A percentile compares a stretch with the other conserved stretches of the same genome.
Evolutionary conservation across 2,329 filamentous ascomycete species (phyloP).

Genomic region (Dothideomycetes sp.): DNA sequence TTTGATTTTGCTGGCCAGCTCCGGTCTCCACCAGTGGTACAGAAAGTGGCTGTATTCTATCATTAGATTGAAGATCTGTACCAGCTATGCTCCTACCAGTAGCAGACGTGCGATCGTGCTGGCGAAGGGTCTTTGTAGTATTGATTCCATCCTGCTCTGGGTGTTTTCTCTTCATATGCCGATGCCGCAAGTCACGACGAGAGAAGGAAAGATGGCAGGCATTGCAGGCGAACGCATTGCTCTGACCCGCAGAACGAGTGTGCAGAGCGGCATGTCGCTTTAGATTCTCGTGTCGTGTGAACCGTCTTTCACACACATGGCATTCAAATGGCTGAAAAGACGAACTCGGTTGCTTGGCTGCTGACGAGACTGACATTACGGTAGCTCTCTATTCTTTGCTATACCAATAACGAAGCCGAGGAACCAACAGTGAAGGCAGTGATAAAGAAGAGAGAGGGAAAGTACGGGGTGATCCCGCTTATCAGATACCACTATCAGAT

Average conservation of each 20-base stretch:
- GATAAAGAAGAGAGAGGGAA: no score
- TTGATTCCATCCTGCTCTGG: conserved; percentile 15
- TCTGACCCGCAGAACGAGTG: no score
- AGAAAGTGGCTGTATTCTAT: no score
- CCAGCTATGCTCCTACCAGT: not conserved
- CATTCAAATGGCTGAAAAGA: conserved; percentile 30
- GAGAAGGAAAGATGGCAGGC: conserved; percentile 31
- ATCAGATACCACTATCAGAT: no score
- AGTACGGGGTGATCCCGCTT: no score
- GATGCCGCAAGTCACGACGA: conserved; percentile 27
- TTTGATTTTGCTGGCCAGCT: no score
- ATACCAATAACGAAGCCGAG: no score
- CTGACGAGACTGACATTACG: no score
- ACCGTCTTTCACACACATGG: conserved; percentile 25
- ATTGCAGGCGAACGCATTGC: conserved; percentile 25
- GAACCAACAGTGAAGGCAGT: no score
- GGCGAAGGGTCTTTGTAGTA: conserved; percentile 1
- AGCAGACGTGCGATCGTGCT: not conserved
- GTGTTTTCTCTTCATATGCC: conserved; percentile 33
- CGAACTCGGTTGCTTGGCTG: no score
- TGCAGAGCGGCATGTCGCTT: conserved; percentile 32
- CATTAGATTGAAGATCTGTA: not conserved
- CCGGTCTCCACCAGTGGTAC: no score
- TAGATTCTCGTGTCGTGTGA: conserved; percentile 30
- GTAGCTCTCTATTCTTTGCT: no score